A percentile compares a stretch with the other conserved stretches of the same genome.
phyloP scores from a whole-genome alignment of 345 rosid species.

The Dimocarpus longan region DNA sequence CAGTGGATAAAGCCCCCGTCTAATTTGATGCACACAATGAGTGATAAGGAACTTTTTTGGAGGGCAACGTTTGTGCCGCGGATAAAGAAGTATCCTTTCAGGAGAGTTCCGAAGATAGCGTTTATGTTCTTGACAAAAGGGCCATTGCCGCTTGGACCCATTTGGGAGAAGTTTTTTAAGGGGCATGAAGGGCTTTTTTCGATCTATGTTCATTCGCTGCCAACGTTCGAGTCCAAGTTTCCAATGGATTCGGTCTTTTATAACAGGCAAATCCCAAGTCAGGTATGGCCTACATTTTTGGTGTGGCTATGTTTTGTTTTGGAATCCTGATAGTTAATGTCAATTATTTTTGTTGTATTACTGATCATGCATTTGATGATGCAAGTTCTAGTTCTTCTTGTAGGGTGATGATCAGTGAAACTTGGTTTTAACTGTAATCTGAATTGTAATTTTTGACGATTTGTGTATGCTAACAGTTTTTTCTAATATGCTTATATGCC shows the following conservation, averaged over 20 bases:
- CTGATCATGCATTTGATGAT: not conserved
- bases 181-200: constrained; percentile 81
- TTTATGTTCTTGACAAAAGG: constrained; percentile 97
- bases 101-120: constrained; percentile 81
- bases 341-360: not conserved
- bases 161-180: constrained; percentile 91
- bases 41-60: constrained; percentile 79
- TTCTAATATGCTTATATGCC: not conserved
- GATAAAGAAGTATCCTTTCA: constrained; percentile 66
- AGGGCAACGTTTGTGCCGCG: constrained; percentile 77
- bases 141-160: constrained; percentile 81
- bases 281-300: constrained; percentile 45
- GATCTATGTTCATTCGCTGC: constrained; percentile 78
- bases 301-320: not conserved
- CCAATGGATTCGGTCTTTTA: constrained; percentile 65
- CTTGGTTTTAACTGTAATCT: not conserved
- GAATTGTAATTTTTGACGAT: not conserved
- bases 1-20: constrained; percentile 66
- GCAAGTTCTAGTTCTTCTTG: not conserved
- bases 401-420: not conserved
- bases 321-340: not conserved
- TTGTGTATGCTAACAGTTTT: not conserved
- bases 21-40: constrained; percentile 70
- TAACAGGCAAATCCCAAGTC: constrained; percentile 81
- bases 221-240: constrained; percentile 63